Evolutionary conservation across 2,329 filamentous ascomycete genomes (phyloP).

Genomic region (Neonectria hederae): DNA sequence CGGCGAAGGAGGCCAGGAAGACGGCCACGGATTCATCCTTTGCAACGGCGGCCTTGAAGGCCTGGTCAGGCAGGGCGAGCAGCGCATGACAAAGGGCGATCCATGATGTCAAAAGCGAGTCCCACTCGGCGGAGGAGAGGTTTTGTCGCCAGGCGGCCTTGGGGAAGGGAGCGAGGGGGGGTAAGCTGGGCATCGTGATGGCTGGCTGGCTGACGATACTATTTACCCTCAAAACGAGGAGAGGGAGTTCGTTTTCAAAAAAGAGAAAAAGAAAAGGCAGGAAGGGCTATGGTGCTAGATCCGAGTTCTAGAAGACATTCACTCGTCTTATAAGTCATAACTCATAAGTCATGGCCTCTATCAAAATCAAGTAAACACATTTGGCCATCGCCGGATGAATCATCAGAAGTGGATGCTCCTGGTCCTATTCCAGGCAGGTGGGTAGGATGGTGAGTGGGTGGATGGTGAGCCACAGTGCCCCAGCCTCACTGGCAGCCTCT

Average conservation of each 20-base stretch:
- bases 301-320: background rate
- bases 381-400: slow-evolving; percentile 52
- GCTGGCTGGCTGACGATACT: background rate
- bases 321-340: slow-evolving; percentile 5
- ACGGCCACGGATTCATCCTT: slow-evolving; percentile 66
- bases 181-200: slow-evolving; percentile 60
- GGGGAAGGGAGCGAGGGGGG: slow-evolving; percentile 82
- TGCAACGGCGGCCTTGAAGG: slow-evolving; percentile 61
- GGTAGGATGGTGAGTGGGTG: too few relatives aligned
- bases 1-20: slow-evolving; percentile 76
- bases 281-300: background rate
- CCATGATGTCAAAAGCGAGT: slow-evolving; percentile 81
- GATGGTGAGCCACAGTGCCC: background rate
- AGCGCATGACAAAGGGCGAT: slow-evolving; percentile 72
- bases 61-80: slow-evolving; percentile 64
- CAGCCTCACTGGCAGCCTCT: background rate
- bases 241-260: background rate
- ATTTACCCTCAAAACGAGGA: background rate
- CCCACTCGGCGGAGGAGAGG: slow-evolving; percentile 78
- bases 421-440: slow-evolving; percentile 17
- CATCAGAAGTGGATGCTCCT: slow-evolving; percentile 46
- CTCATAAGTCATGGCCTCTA: slow-evolving; percentile 6
- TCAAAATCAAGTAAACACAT: slow-evolving; percentile 9
- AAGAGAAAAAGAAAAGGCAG: background rate
- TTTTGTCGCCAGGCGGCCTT: slow-evolving; percentile 71